Conservation (phyloP, 164 flowering plant species). For the Litsea cubeba region DNA sequence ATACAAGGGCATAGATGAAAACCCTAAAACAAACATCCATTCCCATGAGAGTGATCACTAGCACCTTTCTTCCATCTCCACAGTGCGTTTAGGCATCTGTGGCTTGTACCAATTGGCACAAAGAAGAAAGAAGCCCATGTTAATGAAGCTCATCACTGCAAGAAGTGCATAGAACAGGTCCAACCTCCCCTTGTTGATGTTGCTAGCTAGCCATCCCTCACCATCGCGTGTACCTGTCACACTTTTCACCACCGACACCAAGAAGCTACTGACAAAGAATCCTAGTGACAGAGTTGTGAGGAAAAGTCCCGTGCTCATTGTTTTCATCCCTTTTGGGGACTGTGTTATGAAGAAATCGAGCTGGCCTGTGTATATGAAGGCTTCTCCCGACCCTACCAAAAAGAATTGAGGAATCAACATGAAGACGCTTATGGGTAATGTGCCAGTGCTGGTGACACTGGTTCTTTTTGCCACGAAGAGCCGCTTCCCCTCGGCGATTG, state of each 20-base stretch:
- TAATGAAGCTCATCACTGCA: conserved; percentile 49
- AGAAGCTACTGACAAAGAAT: conserved; percentile 77
- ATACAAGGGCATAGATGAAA: too few relatives aligned
- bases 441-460: background rate
- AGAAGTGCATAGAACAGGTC: conserved; percentile 68
- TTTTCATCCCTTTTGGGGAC: conserved; percentile 93
- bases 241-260: conserved; percentile 62
- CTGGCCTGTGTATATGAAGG: conserved; percentile 95
- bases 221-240: conserved; percentile 36
- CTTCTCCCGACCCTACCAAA: conserved; percentile 88
- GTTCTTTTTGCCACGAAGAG: conserved; percentile 48
- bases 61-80: too few relatives aligned
- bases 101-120: conserved; percentile 52
- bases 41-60: too few relatives aligned
- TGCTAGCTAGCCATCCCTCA: conserved; percentile 67
- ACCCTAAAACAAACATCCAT: too few relatives aligned
- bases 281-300: conserved; percentile 85
- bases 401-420: conserved; percentile 80
- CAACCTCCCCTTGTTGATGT: conserved; percentile 73
- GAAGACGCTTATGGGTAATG: conserved; percentile 71
- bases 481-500: conserved; percentile 58
- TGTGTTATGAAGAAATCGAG: conserved; percentile 94
- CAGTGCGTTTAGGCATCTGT: too few relatives aligned
- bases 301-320: conserved; percentile 98
- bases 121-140: conserved; percentile 48